Evolutionary conservation across 106 monocot species (phyloP), one percentile per base, ranked within the genome.

Genomic region (Hemerocallis citrina): DNA sequence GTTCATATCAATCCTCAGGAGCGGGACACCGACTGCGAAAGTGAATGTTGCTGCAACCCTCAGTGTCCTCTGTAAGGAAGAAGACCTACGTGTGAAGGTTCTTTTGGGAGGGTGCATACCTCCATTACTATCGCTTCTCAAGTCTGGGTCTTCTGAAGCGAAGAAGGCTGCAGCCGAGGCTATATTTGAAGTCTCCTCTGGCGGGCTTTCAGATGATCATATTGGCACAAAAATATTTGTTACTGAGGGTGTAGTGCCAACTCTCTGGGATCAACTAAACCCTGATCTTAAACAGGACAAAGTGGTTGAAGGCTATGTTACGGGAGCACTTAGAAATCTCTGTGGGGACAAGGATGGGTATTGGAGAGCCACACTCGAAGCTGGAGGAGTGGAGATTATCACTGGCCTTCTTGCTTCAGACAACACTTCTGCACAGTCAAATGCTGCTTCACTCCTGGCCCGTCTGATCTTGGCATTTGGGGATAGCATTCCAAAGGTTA

Each of bases 191-290:
- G 89, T 89, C 1, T 89, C 89, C 21, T 78, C 74, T 48, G 74
- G 79, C 51, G 84, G 89, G n/a, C 63, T 89, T 32, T 84, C 84
- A 21, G 89, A 85, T 68, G 89, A 89, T 67, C 84, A 84, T 49
- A 78, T 89, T 42, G 89, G 89, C 48, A 81, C 77, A 65, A 85
- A 89, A 57, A 89, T 89, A 69, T 85, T 89, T 72, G 74, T 89
- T 20, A 89, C 89, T n/a, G 89, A 89, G 59, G 85, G 89, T 39
- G 89, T 89, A 33, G 89, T 89, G 41, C 81, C 89, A 24, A 89
- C 85, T 9, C 75, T 89, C 1, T 89, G 89, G 89, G 84, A 84
- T 34, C 75, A 78, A 59, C 89, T 89, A 13, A 75, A 75, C 5
- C 74, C 77, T 19, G 72, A 51, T 17, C 64, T 64, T 28, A 73